Percentiles rank a stretch among this genome's conserved stretches.
Evolutionary conservation across 2,329 filamentous ascomycete species (phyloP).

Genomic region (Didymosphaeria variabile): DNA sequence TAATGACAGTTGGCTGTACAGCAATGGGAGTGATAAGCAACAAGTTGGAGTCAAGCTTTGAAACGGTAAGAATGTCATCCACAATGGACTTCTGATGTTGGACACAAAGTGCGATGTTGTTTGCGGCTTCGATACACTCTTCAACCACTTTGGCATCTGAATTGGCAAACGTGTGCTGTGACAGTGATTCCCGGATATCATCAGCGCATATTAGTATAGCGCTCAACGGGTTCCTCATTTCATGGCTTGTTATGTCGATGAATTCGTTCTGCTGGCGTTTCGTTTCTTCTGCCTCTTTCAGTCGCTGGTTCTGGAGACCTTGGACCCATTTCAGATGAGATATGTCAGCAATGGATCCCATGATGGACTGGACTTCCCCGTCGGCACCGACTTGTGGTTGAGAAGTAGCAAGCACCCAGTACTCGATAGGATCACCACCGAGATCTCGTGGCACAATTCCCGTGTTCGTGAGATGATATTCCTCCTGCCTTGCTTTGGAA

Average conservation of each 20-base stretch:
- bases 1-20: conserved; percentile 46
- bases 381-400: conserved; percentile 37
- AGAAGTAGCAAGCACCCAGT: conserved; percentile 54
- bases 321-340: conserved; percentile 49
- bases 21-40: conserved; percentile 49
- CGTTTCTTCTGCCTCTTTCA: conserved; percentile 42
- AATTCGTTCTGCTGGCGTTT: conserved; percentile 48
- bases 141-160: conserved; percentile 26
- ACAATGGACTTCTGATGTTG: conserved; percentile 48
- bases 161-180: conserved; percentile 27
- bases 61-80: conserved; percentile 47
- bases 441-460: conserved; percentile 43
- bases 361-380: conserved; percentile 39
- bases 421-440: conserved; percentile 53
- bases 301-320: conserved; percentile 37
- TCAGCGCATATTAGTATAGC: conserved; percentile 47
- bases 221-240: conserved; percentile 47
- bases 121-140: conserved; percentile 42
- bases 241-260: conserved; percentile 49
- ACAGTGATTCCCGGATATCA: conserved; percentile 39
- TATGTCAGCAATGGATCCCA: conserved; percentile 45
- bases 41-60: conserved; percentile 42
- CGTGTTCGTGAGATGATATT: conserved; percentile 54
- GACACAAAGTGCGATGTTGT: conserved; percentile 53
- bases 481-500: conserved; percentile 50